Base-by-base conservation (phyloP, 306 rosid species). In the Quercus wislizeni region DNA sequence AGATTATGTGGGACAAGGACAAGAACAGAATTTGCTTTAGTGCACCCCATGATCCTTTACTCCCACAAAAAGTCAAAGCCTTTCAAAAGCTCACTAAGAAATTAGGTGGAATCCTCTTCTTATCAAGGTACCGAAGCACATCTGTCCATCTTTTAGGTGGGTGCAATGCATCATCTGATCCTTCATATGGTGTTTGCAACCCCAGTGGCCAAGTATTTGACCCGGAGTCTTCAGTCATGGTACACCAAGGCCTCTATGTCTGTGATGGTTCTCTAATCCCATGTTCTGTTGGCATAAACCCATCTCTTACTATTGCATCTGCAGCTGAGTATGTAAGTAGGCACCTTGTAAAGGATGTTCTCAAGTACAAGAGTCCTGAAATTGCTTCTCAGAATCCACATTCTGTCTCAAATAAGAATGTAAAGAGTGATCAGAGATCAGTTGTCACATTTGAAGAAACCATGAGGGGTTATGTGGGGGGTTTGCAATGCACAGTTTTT, bases 221-320 rank as follows among this genome's bases (percentile, higher is more conserved):
- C 46, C 68, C 23, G 5, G 23, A 55, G 41, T 51, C 5, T 21
- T 71, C 72, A 3, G 33, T n/a, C 76, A 71, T 80, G 13, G 83
- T 79, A 25, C 83, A 79, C 65, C 52, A 78, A 3, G 81, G 81
- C 52, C 83, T 83, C 38, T 83, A 79, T 46, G 75, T 76, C 8
- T 79, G 87, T 7, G 81, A 83, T 55, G 87, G 83, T 83, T 83
- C 87, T 75, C 64, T 83, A 74, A 71, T 83, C 65, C 87, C 83
- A 63, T 79, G 84, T 64, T 83, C 83, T 71, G 75, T 83, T 64
- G 78, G 87, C 41, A 77, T 76, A 71, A 83, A 83, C 51, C 83
- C 87, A 18, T 76, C 83, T 79, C 69, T 83, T 71, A 83, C 87
- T 2, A 83, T 83, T 6, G 31, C 83, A 17, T 75, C 82, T 21